Percentiles rank a stretch among this genome's conserved stretches.
These are phyloP conservation scores for Scedosporium minutisporum DNA, from an alignment of 2,329 filamentous ascomycete genomes.

Conservation along the genomic window DNA sequence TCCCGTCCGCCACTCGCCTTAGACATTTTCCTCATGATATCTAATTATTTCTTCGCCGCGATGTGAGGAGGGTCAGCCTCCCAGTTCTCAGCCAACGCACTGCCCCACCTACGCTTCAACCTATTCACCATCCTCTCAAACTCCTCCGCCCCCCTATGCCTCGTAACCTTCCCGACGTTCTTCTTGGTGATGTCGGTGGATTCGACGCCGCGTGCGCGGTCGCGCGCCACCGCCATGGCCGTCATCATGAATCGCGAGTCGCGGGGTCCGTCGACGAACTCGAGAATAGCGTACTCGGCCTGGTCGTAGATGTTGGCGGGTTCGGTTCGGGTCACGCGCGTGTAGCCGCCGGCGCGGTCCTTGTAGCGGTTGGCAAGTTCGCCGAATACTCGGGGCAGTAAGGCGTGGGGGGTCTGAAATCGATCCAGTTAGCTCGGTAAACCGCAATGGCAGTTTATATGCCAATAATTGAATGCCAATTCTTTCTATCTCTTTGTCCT, in stretches of 20 bases:
- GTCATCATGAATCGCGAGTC: conserved; percentile 95
- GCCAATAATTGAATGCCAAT: not conserved
- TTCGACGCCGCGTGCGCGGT: conserved; percentile 42
- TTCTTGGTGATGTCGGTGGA: conserved; percentile 62
- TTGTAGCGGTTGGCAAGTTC: conserved; percentile 71
- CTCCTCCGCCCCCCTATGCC: conserved; percentile 54
- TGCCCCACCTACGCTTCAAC: conserved; percentile 24
- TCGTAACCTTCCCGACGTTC: conserved; percentile 78
- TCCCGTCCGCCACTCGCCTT: not conserved
- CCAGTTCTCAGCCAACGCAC: conserved; percentile 9
- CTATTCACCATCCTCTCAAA: conserved; percentile 56
- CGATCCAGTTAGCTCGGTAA: not conserved
- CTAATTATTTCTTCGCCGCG: conserved; percentile 7
- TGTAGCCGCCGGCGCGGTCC: conserved; percentile 80
- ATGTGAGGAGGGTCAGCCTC: conserved; percentile 11
- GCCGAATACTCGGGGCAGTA: conserved; percentile 82
- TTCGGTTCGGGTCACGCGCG: conserved; percentile 85
- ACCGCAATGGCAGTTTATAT: not conserved
- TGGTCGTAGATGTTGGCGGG: conserved; percentile 76
- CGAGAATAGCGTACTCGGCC: conserved; percentile 80
- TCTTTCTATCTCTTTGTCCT: not conserved
- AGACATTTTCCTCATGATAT: not conserved
- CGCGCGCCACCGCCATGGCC: conserved; percentile 68
- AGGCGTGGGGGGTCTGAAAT: conserved; percentile 53
- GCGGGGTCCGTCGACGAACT: conserved; percentile 87